Percentiles rank a stretch among this genome's conserved stretches.
Conservation (phyloP, 768 basidiomycete genomes). For the Agaricus bisporus region DNA sequence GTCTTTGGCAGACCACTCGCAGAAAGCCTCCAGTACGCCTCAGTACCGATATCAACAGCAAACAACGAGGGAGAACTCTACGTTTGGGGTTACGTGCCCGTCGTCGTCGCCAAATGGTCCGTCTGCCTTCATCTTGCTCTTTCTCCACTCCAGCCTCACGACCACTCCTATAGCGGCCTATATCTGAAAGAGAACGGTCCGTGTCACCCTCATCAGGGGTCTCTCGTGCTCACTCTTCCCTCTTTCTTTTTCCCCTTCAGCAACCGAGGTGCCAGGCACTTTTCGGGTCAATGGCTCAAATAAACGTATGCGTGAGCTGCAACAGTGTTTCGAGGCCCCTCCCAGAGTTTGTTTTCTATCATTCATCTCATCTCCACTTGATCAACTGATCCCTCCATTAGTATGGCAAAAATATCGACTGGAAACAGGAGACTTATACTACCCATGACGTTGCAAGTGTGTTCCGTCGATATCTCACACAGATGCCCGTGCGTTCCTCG, state of each 20-base stretch:
- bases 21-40: constrained; percentile 81
- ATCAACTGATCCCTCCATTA: constrained; percentile 22
- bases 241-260: constrained; percentile 25
- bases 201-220: constrained; percentile 12
- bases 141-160: background rate
- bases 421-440: constrained; percentile 83
- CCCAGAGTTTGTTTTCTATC: constrained; percentile 44
- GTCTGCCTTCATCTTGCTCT: constrained; percentile 23
- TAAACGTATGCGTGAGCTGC: constrained; percentile 94
- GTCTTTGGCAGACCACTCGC: constrained; percentile 86
- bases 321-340: constrained; percentile 82
- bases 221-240: constrained; percentile 4
- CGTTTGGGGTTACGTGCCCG: constrained; percentile 93
- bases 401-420: constrained; percentile 94
- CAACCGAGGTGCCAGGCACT: constrained; percentile 88
- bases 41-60: constrained; percentile 90
- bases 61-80: constrained; percentile 77
- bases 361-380: constrained; percentile 1
- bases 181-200: constrained; percentile 92
- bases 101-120: constrained; percentile 96
- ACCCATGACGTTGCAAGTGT: constrained; percentile 97
- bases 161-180: constrained; percentile 53
- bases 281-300: constrained; percentile 96
- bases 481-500: constrained; percentile 77
- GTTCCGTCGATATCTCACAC: constrained; percentile 90